Evolutionary conservation across 2,329 filamentous ascomycete genomes (phyloP).

Genomic region (Ampelomyces quisqualis): DNA sequence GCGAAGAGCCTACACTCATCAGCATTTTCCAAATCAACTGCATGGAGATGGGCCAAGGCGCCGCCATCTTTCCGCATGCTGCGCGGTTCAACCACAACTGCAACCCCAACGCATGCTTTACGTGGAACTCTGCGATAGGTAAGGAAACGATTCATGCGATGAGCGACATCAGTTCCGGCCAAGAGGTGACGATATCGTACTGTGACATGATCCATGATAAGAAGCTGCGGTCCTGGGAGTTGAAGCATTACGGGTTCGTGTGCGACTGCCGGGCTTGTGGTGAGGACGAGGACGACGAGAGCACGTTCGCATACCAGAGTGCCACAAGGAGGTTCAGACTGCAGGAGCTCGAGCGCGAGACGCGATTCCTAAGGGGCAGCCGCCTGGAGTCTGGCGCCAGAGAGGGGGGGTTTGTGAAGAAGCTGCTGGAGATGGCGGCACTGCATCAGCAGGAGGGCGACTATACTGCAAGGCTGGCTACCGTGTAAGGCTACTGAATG

Average conservation of each 20-base stretch:
- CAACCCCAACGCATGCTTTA: slow-evolving; percentile 44
- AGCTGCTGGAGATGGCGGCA: slow-evolving; percentile 32
- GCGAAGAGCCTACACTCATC: slow-evolving; percentile 19
- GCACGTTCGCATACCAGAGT: slow-evolving; percentile 29
- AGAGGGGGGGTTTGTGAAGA: slow-evolving; percentile 16
- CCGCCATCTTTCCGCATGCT: slow-evolving; percentile 41
- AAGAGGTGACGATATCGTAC: slow-evolving; percentile 45
- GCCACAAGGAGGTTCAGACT: slow-evolving; percentile 35
- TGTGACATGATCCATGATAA: slow-evolving; percentile 39
- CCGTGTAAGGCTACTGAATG: too few relatives aligned
- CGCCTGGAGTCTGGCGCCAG: slow-evolving; percentile 15
- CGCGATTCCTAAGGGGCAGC: slow-evolving; percentile 15
- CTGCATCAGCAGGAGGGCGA: slow-evolving; percentile 32
- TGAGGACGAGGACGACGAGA: slow-evolving; percentile 29
- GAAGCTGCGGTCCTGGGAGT: slow-evolving; percentile 30
- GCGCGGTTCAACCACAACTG: slow-evolving; percentile 48
- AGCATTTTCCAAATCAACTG: slow-evolving; percentile 48
- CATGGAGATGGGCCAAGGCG: slow-evolving; percentile 38
- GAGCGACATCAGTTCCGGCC: slow-evolving; percentile 36
- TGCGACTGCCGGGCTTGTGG: slow-evolving; percentile 44
- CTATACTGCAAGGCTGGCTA: slow-evolving; percentile 25
- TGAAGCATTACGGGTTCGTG: slow-evolving; percentile 42
- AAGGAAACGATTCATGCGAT: slow-evolving; percentile 41
- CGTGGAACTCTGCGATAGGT: slow-evolving; percentile 34
- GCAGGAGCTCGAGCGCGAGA: slow-evolving; percentile 38